Percentiles rank a stretch among this genome's conserved stretches.
Conservation (phyloP, 306 rosid genomes). For the Glycine soja region DNA sequence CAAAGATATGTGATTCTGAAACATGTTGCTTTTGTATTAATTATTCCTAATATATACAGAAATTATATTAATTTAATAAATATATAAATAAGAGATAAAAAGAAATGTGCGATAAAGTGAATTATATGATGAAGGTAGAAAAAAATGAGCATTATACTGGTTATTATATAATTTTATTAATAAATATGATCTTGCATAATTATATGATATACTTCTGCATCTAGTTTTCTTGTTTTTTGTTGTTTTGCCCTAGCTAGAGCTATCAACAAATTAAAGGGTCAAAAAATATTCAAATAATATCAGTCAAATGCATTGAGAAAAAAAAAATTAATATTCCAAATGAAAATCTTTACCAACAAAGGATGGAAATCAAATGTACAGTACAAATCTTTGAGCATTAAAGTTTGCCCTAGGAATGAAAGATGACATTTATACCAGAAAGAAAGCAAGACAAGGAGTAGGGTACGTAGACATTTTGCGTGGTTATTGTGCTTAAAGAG, state of each 20-base stretch:
- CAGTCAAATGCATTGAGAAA: slow-evolving; percentile 16
- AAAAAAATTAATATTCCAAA: background rate
- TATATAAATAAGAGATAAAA: background rate
- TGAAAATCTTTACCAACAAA: slow-evolving; percentile 41
- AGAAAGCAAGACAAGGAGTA: slow-evolving; percentile 52
- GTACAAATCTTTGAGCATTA: slow-evolving; percentile 50
- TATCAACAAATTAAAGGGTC: slow-evolving; percentile 8
- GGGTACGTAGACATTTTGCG: slow-evolving; percentile 57
- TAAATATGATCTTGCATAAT: background rate
- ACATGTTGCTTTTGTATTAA: slow-evolving; percentile 44
- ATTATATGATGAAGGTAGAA: background rate
- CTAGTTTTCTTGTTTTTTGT: slow-evolving; percentile 31
- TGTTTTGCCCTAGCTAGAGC: slow-evolving; percentile 33
- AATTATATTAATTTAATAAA: too few relatives aligned
- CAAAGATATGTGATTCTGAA: slow-evolving; percentile 29
- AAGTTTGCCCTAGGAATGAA: slow-evolving; percentile 56
- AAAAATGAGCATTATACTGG: background rate
- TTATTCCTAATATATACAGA: background rate
- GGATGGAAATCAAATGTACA: slow-evolving; percentile 49
- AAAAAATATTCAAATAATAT: slow-evolving; percentile 46
- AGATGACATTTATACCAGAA: slow-evolving; percentile 53
- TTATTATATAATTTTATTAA: background rate
- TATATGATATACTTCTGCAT: slow-evolving; percentile 9
- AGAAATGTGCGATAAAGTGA: background rate
- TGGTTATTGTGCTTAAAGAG: slow-evolving; percentile 50